Conservation (phyloP, 2,329 filamentous ascomycete genomes). For the Ascochyta viciae-villosae region DNA sequence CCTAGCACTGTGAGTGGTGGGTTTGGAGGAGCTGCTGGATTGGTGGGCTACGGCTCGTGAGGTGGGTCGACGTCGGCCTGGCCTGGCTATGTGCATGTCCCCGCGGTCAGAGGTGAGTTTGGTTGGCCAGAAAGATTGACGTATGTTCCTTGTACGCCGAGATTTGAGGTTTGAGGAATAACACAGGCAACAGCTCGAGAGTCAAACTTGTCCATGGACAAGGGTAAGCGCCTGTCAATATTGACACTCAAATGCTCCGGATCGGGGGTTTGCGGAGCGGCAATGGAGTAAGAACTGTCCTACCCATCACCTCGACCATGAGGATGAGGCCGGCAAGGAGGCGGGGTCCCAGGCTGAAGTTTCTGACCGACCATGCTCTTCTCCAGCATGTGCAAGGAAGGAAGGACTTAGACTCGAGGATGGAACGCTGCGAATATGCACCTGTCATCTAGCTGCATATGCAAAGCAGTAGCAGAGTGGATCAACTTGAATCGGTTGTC, state of each 20-base stretch:
- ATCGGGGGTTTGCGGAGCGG: not conserved
- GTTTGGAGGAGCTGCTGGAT: slow-evolving; percentile 30
- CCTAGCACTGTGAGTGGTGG: slow-evolving; percentile 29
- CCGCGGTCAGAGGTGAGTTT: slow-evolving; percentile 27
- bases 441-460: slow-evolving; percentile 48
- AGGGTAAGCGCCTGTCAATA: not conserved
- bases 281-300: not conserved
- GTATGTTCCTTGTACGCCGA: slow-evolving; percentile 24
- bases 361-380: slow-evolving; percentile 19
- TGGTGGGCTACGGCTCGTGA: slow-evolving; percentile 27
- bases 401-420: slow-evolving; percentile 32
- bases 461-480: slow-evolving; percentile 41
- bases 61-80: slow-evolving; percentile 35
- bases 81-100: slow-evolving; percentile 34
- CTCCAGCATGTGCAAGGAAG: slow-evolving; percentile 29
- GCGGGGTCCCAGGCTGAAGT: slow-evolving; percentile 32
- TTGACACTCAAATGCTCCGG: not conserved
- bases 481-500: slow-evolving; percentile 26
- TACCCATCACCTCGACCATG: slow-evolving; percentile 1
- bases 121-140: slow-evolving; percentile 28
- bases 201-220: not conserved
- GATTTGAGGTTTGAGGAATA: slow-evolving; percentile 3
- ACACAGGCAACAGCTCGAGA: not conserved
- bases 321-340: slow-evolving; percentile 18
- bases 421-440: slow-evolving; percentile 42